Evolutionary conservation across 1,139 yeast genomes (phyloP), one percentile per base, ranked within the genome.

Genomic region (Petasospora fabianii): DNA sequence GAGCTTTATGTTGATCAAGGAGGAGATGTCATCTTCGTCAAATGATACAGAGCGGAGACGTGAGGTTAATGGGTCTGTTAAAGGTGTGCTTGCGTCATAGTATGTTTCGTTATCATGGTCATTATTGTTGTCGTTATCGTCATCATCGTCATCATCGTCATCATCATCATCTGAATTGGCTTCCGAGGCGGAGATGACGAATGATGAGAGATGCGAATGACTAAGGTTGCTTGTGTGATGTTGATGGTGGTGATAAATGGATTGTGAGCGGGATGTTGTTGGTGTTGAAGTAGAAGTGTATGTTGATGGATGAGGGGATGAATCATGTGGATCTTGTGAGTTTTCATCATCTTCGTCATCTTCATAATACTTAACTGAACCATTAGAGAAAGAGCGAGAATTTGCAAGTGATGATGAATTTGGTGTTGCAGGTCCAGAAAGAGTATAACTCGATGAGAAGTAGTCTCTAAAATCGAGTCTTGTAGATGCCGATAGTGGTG

Each of bases 1-100:
- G 41, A 86, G 75, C 59, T 85, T 86, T 37, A 79, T 80, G 17
- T 69, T 68, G 35, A 76, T 67, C 16, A 64, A 29, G 4, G 47
- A 40, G 11, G 47, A 26, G 11, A 49, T 13, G 12, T 46, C 49
- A 3, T 41, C 44, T 15, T 43, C 43, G 11, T 36, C 42, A 5
- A 42, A 32, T 6, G 45, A 35, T 6, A 42, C 24, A 2, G 45
- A 27, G 11, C 40, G 34, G 7, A 42, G 24, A 10, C 41, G 30
- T 3, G 42, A 35, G 16, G 30, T 13, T 3, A 38, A 7, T 14
- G 10, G 31, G 14, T 5, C 17, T 11, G 8, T 32, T 18, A 6
- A 8, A n/a, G 20, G 30, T 24, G 24, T 9, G 2, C 14, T 30
- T 19, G 34, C 34, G 19, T 30, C 14, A 6, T 30, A 33, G 21